Conservation (phyloP, 2,329 filamentous ascomycete genomes). For the Bipolaris zeicola region DNA sequence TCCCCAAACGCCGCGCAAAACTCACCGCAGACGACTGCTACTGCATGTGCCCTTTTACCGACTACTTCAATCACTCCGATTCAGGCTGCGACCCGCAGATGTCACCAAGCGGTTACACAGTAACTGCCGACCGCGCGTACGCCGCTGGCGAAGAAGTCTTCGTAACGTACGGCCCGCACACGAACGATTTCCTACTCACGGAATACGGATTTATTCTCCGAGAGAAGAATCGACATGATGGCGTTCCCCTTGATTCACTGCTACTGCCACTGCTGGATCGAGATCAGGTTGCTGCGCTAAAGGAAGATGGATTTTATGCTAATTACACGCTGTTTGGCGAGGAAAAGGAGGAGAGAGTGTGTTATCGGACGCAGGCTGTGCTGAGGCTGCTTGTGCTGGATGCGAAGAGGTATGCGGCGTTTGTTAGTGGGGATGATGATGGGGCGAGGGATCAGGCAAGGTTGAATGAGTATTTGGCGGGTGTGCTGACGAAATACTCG, state of each 20-base stretch:
- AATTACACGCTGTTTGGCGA: conserved; percentile 32
- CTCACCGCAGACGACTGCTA: conserved; percentile 63
- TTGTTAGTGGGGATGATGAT: conserved; percentile 42
- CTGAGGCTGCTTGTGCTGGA: conserved; percentile 46
- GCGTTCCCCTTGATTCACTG: conserved; percentile 50
- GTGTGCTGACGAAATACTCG: conserved; percentile 38
- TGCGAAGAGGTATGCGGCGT: conserved; percentile 36
- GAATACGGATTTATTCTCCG: conserved; percentile 64
- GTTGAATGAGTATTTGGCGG: conserved; percentile 47
- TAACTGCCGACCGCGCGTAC: conserved; percentile 60
- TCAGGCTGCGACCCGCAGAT: conserved; percentile 60
- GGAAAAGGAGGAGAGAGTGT: conserved; percentile 32
- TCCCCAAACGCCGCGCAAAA: conserved; percentile 50
- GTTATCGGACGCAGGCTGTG: conserved; percentile 54
- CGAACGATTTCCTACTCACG: conserved; percentile 72
- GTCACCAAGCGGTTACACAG: conserved; percentile 58
- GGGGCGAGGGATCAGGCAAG: conserved; percentile 42
- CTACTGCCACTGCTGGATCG: conserved; percentile 47
- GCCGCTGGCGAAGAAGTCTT: conserved; percentile 67
- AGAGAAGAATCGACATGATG: conserved; percentile 46
- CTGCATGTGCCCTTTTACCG: conserved; percentile 72
- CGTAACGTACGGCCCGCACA: conserved; percentile 72
- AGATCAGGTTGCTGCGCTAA: conserved; percentile 43
- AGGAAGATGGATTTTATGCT: conserved; percentile 52
- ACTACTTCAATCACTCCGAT: conserved; percentile 69